Base-by-base conservation (phyloP, 495 filamentous ascomycete genomes). In the Talaromyces wortmannii region DNA sequence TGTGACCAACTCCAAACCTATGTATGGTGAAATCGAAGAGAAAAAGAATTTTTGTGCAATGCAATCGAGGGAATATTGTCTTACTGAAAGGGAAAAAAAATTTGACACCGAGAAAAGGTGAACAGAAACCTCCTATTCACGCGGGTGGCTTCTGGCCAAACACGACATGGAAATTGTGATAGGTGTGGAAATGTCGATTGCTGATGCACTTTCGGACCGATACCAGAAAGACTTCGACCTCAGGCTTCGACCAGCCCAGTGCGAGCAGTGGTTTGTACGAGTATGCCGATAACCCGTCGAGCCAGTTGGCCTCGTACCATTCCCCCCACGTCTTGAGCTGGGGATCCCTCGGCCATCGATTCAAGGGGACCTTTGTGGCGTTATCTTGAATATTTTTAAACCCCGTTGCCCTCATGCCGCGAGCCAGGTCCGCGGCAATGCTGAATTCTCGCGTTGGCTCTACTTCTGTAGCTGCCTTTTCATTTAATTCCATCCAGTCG, bases 361-460 rank as follows among this genome's bases (percentile, higher is more conserved):
- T 84, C 13, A 77, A 68, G 4, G 85, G 86, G 2, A 85, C 59
- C 64, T 83, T 84, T 57, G 72, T 73, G 6, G 79, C 52, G 11
- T 64, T 62, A 61, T 85, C 77, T 45, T 81, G 68, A 13, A 89
- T 74, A 53, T 88, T 83, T 10, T 82, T 78, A 52, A 86, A 89
- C 0, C 86, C 85, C 0, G 80, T 73, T 52, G 83, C 77, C 56
- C 73, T 65, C 65, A 84, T 81, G 75, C 80, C 83, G 4, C 63
- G 61, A 48, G 77, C 78, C 31, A 84, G 63, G 7, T 75, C 73
- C 32, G 77, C 69, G 0, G 79, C 79, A 18, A 83, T 71, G 0
- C 72, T 63, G 29, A 77, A 72, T 31, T 82, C 83, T 13, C 83
- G 55, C 52, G 70, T 66, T 0, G 78, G 76, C 29, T 83, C 71